Conservation (phyloP, 768 basidiomycete genomes). For the Amyloporia xantha region DNA sequence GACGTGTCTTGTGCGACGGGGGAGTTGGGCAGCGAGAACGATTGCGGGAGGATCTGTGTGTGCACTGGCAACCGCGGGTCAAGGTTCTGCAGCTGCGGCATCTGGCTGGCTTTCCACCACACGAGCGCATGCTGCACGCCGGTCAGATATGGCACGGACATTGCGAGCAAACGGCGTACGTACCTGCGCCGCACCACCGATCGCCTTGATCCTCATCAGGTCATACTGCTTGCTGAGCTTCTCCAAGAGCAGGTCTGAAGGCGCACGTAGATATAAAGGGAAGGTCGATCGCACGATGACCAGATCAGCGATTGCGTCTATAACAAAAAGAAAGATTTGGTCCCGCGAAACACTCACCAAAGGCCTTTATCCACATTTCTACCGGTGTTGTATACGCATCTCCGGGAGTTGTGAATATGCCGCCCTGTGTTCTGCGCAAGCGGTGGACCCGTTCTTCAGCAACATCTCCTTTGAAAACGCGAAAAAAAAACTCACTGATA, state of each 20-base stretch:
- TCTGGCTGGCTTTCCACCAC: slow-evolving; percentile 81
- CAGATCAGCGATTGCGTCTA: slow-evolving; percentile 12
- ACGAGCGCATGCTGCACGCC: slow-evolving; percentile 57
- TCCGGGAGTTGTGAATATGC: slow-evolving; percentile 80
- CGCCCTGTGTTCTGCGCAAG: slow-evolving; percentile 65
- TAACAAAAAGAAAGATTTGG: slow-evolving; percentile 42
- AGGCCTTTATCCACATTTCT: slow-evolving; percentile 86
- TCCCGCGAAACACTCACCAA: slow-evolving; percentile 65
- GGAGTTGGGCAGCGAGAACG: slow-evolving; percentile 67
- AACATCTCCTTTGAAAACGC: not conserved
- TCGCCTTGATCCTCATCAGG: slow-evolving; percentile 60
- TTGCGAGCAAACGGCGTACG: slow-evolving; percentile 16
- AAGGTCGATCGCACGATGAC: slow-evolving; percentile 7
- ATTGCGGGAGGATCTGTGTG: slow-evolving; percentile 57
- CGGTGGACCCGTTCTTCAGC: slow-evolving; percentile 4
- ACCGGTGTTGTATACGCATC: slow-evolving; percentile 85
- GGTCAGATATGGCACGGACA: not conserved
- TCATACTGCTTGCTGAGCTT: slow-evolving; percentile 68
- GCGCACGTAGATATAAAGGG: not conserved
- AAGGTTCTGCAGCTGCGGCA: slow-evolving; percentile 64
- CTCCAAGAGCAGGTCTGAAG: slow-evolving; percentile 64
- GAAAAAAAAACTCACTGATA: slow-evolving; percentile 57
- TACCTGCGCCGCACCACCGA: slow-evolving; percentile 77
- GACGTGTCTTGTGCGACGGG: slow-evolving; percentile 77
- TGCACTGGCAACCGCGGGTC: slow-evolving; percentile 67